phyloP scores from a whole-genome alignment of 768 basidiomycete species.

The Boletus reticuloceps region DNA sequence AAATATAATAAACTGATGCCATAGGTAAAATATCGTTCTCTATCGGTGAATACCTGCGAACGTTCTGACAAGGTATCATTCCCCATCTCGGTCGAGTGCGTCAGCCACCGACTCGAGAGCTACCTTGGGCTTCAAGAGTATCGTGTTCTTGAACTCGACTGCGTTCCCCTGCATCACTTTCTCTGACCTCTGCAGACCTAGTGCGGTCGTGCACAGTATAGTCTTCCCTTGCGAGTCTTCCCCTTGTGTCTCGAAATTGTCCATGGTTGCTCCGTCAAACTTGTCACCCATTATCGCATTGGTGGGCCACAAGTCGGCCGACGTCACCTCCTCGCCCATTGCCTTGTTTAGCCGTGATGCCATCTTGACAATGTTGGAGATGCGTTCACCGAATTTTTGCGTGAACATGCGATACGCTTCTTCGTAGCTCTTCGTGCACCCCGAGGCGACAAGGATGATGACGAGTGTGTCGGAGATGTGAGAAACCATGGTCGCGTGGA shows the following conservation, averaged over 20 bases:
- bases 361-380: slow-evolving; percentile 34
- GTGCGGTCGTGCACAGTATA: slow-evolving; percentile 56
- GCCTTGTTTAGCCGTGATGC: slow-evolving; percentile 39
- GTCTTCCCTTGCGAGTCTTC: slow-evolving; percentile 14
- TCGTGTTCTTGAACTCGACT: slow-evolving; percentile 47
- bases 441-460: slow-evolving; percentile 41
- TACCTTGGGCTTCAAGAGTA: slow-evolving; percentile 56
- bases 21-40: slow-evolving; percentile 6
- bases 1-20: slow-evolving; percentile 28
- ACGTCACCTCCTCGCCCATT: slow-evolving; percentile 57
- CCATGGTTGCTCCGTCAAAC: slow-evolving; percentile 45
- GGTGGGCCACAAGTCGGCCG: slow-evolving; percentile 53
- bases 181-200: slow-evolving; percentile 46
- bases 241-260: slow-evolving; percentile 36
- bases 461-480: slow-evolving; percentile 44
- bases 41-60: neutral
- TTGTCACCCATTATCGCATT: slow-evolving; percentile 41
- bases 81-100: slow-evolving; percentile 26
- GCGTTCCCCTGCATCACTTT: slow-evolving; percentile 35
- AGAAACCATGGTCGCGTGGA: slow-evolving; percentile 38
- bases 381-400: slow-evolving; percentile 34
- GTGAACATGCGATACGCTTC: slow-evolving; percentile 30
- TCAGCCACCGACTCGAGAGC: slow-evolving; percentile 39
- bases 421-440: slow-evolving; percentile 34
- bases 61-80: slow-evolving; percentile 4